These are phyloP conservation scores for Aureobasidium vineae DNA, from an alignment of 2,329 filamentous ascomycete species.

Conservation along the genomic window DNA sequence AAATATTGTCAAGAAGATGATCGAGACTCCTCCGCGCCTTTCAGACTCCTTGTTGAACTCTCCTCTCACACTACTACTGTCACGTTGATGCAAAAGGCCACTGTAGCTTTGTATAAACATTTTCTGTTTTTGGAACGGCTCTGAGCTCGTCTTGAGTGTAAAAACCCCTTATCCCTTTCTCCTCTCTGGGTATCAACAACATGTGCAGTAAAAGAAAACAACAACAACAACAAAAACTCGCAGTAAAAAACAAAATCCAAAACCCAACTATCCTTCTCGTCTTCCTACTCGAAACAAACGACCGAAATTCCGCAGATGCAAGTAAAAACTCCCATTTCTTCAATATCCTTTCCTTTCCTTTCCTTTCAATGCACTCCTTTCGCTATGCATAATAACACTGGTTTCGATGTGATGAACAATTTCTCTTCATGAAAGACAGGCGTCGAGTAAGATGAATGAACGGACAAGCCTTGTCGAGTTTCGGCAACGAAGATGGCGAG, in stretches of 20 bases:
- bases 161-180: neutral
- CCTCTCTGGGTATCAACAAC: slow-evolving; percentile 15
- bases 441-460: neutral
- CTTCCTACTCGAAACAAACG: neutral
- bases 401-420: neutral
- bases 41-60: too few species aligned
- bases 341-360: neutral
- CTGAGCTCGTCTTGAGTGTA: neutral
- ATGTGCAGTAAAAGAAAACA: neutral
- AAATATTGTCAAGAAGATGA: too few species aligned
- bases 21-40: neutral
- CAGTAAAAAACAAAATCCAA: neutral
- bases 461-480: neutral
- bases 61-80: neutral
- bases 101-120: neutral
- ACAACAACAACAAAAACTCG: neutral
- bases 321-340: neutral
- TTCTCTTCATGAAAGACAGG: neutral
- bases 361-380: slow-evolving; percentile 9
- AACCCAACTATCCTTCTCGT: neutral
- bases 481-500: neutral
- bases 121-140: neutral
- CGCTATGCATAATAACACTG: slow-evolving; percentile 13
- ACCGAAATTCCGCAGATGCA: neutral
- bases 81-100: neutral